Base-by-base conservation (phyloP, 208 protist genomes). In the Strigomonas culicis region DNA sequence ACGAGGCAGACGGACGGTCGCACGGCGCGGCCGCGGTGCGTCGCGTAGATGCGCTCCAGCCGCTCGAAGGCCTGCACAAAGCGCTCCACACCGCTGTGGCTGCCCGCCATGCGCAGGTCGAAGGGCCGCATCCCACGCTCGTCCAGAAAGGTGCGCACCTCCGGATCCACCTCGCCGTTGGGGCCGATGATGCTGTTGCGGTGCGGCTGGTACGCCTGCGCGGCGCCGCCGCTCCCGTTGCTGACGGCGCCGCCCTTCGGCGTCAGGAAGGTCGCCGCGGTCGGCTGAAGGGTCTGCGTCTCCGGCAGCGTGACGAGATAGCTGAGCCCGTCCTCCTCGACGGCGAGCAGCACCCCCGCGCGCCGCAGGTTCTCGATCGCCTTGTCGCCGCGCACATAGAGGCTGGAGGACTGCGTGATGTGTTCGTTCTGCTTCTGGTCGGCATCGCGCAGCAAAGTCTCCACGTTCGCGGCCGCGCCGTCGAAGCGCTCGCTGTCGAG, bases 231-330 rank as follows among this genome's bases (percentile, higher is more conserved):
- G 27, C 7, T 51, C 19, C 24, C 58, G 4, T 28, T 43, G 31
- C 53, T 63, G 41, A 8, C 22, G 41, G 64, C 65, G 46, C 75
- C 61, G 44, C 74, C 24, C 24, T 27, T 39, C 31, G 49, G 61
- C 21, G 53, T 70, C 58, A 69, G 70, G 31, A 66, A 52, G n/a
- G 49, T 59, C 24, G 60, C 60, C 19, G 46, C 49, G 53, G 59
- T 71, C 6, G 69, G 70, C 46, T 63, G 43, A 39, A 68, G 59
- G 50, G 68, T 32, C 63, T 69, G 55, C 50, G 75, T 70, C 68
- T 94, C 84, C 0, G 88, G 88, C 27, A 94, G 75, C n/a, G 88
- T 88, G 15, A 85, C 88, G 46, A 94, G 80, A 66, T 90, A 92
- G 31, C 70, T 73, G 36, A 80, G 36, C 3, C 80, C 88, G 59